Base-by-base conservation (phyloP, 192 early-diverging fungal genomes). In the Backusella mclennaniae region DNA sequence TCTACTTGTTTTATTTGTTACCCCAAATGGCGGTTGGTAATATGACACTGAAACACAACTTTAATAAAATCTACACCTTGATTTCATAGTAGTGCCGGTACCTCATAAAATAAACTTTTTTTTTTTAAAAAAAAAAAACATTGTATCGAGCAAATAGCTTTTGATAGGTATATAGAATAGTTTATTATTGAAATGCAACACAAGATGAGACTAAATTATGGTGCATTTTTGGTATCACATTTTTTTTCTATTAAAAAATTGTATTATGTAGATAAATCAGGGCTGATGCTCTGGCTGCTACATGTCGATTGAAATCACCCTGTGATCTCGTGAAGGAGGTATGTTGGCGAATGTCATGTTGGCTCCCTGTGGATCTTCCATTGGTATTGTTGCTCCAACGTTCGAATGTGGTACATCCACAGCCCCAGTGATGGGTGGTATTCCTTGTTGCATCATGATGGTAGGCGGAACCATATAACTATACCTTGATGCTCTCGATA, bases 1-100 rank as follows among this genome's bases (percentile, higher is more conserved):
- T 69, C 3, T 23, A 38, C 38, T 69, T 69, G 19, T 69, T 69
- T 69, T 38, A 35, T 67, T 67, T 35, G 35, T 67, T 41, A 69
- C 21, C 56, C 56, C 23, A 23, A 63, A 29, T 12, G 56, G 56
- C 3, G 49, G n/a, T 6, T 6, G 53, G 21, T 9, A 21, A 56
- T 23, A 56, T 56, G 53, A 56, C n/a, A 6, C 8, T 56, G 53
- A 56, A 29, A 63, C 56, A 23, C 3, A 26, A 14, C 26, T 59
- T 59, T 59, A 39, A 26, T 29, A 59, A 59, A 59, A 29, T 59
- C 23, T 44, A 44, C 42, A 39, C 2, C 38, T 11, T 39, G 38
- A 39, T 39, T 39, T 39, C 33, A 33, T 33, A 39, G 5, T 11
- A 8, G 11, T 39, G 9, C 2, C 3, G 1, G 38, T 39, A 39